These are phyloP conservation scores for Linum trigynum DNA, from an alignment of 345 rosid genomes.

Conservation along the genomic window DNA sequence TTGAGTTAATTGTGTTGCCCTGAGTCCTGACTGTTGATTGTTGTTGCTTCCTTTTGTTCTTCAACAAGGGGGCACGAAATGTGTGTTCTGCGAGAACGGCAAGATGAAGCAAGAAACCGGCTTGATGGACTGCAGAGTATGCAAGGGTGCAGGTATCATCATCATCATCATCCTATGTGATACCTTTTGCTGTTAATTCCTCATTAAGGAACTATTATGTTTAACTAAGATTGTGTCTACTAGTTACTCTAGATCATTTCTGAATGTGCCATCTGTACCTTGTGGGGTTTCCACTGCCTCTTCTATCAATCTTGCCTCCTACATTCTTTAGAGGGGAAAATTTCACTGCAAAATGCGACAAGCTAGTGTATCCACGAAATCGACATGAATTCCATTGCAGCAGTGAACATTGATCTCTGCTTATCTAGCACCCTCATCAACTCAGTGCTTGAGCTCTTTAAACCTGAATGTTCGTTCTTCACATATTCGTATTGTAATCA, in stretches of 20 bases:
- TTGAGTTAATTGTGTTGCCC: background rate
- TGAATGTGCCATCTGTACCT: too few species aligned
- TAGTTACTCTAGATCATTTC: too few species aligned
- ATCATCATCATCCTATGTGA: background rate
- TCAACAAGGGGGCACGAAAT: conserved; percentile 72
- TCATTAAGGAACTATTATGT: too few species aligned
- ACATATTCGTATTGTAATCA: background rate
- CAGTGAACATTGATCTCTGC: background rate
- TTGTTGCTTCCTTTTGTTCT: background rate
- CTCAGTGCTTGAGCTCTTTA: background rate
- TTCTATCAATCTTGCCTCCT: too few species aligned
- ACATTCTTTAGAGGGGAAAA: too few species aligned
- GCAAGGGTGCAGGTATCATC: conserved; percentile 83
- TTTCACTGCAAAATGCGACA: too few species aligned
- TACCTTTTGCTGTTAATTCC: too few species aligned
- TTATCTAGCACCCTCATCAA: background rate
- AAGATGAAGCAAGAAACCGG: conserved; percentile 85
- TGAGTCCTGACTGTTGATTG: background rate
- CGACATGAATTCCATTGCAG: too few species aligned
- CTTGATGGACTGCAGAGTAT: conserved; percentile 61
- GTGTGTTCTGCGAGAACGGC: conserved; percentile 68
- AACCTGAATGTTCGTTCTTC: background rate
- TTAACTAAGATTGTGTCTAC: too few species aligned
- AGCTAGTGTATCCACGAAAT: too few species aligned
- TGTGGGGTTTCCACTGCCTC: too few species aligned